phyloP scores from a whole-genome alignment of 2,329 filamentous ascomycete genomes.

The Chrysoporthe cubensis region DNA sequence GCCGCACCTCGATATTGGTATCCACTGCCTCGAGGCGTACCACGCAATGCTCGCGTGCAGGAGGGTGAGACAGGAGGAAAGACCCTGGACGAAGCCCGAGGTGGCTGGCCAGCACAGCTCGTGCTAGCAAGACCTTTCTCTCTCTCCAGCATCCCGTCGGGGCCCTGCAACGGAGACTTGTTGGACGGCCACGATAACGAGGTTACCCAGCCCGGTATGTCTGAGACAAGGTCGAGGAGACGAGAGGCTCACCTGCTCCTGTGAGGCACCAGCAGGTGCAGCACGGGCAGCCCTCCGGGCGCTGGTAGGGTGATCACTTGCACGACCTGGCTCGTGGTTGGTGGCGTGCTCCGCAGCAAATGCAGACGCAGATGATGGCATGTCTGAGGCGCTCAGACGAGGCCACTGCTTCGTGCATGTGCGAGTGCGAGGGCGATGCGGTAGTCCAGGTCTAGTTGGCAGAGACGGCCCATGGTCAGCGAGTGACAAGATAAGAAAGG shows the following conservation, averaged over 20 bases:
- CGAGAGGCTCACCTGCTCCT: constrained; percentile 24
- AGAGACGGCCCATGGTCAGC: background rate
- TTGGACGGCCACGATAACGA: constrained; percentile 8
- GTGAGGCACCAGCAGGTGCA: constrained; percentile 22
- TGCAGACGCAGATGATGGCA: constrained; percentile 9
- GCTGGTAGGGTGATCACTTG: background rate
- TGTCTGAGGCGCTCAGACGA: constrained; percentile 13
- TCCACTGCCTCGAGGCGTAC: background rate
- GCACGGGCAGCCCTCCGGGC: background rate
- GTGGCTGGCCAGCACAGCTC: background rate
- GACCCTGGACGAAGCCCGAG: background rate
- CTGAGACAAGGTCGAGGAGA: constrained; percentile 26
- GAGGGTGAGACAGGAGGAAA: background rate
- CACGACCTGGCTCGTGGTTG: constrained; percentile 4
- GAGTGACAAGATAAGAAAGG: constrained; percentile 4
- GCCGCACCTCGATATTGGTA: background rate
- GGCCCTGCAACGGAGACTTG: constrained; percentile 6
- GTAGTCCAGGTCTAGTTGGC: background rate
- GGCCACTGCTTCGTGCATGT: background rate
- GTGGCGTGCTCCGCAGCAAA: constrained; percentile 2
- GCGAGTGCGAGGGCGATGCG: background rate
- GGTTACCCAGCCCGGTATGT: constrained; percentile 20
- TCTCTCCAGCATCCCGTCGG: background rate
- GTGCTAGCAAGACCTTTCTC: no score
- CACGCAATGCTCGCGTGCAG: background rate